Percentiles rank a stretch among this genome's conserved stretches.
Evolutionary conservation across 2,329 filamentous ascomycete genomes (phyloP).

Genomic region (Fusarium equiseti): DNA sequence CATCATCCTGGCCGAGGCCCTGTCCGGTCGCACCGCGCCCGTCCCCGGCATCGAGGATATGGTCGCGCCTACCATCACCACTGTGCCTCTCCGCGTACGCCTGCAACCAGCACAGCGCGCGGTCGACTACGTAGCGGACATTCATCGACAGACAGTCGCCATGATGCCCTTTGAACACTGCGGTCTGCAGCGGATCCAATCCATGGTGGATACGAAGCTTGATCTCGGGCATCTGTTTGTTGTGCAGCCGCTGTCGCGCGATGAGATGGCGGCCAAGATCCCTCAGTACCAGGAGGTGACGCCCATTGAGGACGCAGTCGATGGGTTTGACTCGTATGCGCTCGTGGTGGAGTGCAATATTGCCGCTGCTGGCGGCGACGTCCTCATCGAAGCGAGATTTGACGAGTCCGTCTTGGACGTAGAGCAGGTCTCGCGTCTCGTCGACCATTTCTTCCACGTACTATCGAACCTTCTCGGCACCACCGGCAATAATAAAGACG

Average conservation of each 20-base stretch:
- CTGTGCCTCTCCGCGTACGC: conserved; percentile 8
- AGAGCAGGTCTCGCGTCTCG: conserved; percentile 11
- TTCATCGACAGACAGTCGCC: conserved; percentile 12
- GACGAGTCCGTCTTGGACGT: conserved; percentile 10
- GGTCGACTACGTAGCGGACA: conserved; percentile 9
- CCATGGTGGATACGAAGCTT: conserved; percentile 10
- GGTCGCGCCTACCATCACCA: conserved; percentile 13
- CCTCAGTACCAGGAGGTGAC: conserved; percentile 8
- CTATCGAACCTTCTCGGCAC: conserved; percentile 3
- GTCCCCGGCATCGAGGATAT: conserved; percentile 9
- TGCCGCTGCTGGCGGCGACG: conserved; percentile 10
- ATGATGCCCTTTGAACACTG: conserved; percentile 14
- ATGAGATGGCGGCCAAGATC: conserved; percentile 9
- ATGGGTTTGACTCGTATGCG: conserved; percentile 11
- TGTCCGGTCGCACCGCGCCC: conserved; percentile 7
- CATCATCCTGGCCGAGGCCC: conserved; percentile 7
- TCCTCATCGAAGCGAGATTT: conserved; percentile 13
- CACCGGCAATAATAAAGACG: conserved; percentile 6
- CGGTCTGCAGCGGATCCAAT: conserved; percentile 11
- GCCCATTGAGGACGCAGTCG: conserved; percentile 7
- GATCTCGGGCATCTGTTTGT: conserved; percentile 10
- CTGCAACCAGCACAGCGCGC: conserved; percentile 10
- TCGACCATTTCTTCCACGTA: conserved; percentile 9
- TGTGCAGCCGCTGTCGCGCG: conserved; percentile 7
- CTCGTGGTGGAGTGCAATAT: conserved; percentile 13